Percentiles rank a stretch among this genome's conserved stretches.
Conservation (phyloP, 306 rosid species). For the Clitoria ternatea region DNA sequence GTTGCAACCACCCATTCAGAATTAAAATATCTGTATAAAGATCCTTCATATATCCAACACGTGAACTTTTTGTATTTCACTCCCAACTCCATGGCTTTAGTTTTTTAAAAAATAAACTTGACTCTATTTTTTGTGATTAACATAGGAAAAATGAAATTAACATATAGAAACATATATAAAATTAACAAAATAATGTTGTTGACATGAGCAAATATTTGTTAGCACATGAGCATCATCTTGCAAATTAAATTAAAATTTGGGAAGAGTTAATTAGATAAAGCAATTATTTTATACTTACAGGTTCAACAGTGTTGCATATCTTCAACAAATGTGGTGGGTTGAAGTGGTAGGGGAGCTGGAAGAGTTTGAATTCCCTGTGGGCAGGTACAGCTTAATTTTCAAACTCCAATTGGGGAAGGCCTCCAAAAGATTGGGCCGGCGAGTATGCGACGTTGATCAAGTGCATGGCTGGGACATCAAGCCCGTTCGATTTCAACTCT, state of each 20-base stretch:
- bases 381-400: conserved; percentile 59
- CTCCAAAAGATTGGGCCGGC: conserved; percentile 52
- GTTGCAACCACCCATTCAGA: neutral
- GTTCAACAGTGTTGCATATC: conserved; percentile 69
- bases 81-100: neutral
- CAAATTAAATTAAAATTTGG: neutral
- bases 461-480: conserved; percentile 90
- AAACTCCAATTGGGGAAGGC: conserved; percentile 68
- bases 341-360: conserved; percentile 78
- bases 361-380: conserved; percentile 72
- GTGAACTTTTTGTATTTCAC: neutral
- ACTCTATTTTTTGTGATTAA: neutral
- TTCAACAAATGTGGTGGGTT: conserved; percentile 96
- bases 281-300: conserved; percentile 31
- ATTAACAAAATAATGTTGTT: too few species aligned
- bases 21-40: neutral
- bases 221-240: neutral
- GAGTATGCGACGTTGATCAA: conserved; percentile 44
- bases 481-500: conserved; percentile 67
- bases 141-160: neutral
- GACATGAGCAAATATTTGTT: neutral
- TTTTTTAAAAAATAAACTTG: neutral
- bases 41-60: neutral
- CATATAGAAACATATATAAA: neutral
- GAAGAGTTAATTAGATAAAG: neutral